A percentile compares a stretch with the other conserved stretches of the same genome.
phyloP scores from a whole-genome alignment of 2,329 filamentous ascomycete genomes.

The Arthrobotrys pseudoclavata region DNA sequence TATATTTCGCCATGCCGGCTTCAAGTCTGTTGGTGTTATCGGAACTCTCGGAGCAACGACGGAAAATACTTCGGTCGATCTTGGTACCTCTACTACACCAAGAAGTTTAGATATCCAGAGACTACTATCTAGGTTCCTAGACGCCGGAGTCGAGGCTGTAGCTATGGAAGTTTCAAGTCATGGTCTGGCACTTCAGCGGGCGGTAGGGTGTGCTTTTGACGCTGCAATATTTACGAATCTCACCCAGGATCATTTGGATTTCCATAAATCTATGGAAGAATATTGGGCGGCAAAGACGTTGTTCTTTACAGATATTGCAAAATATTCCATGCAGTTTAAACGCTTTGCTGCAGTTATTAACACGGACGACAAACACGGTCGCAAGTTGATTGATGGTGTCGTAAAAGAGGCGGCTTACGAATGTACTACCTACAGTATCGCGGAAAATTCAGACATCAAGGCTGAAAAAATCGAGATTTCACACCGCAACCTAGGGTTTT shows the following conservation, averaged over 20 bases:
- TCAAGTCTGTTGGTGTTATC: conserved; percentile 47
- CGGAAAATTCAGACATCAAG: conserved; percentile 9
- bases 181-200: conserved; percentile 38
- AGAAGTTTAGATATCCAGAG: conserved; percentile 34
- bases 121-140: conserved; percentile 28
- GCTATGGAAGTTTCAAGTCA: conserved; percentile 50
- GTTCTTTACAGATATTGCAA: conserved; percentile 38
- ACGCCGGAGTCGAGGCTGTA: conserved; percentile 31
- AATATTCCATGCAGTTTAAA: conserved; percentile 29
- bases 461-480: conserved; percentile 14
- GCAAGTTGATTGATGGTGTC: conserved; percentile 1
- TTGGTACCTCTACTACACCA: conserved; percentile 34
- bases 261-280: conserved; percentile 35
- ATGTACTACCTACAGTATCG: conserved; percentile 22
- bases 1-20: conserved; percentile 23
- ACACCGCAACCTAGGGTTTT: not conserved
- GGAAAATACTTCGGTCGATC: conserved; percentile 18
- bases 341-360: conserved; percentile 39
- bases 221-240: conserved; percentile 43
- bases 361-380: conserved; percentile 29
- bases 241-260: conserved; percentile 50
- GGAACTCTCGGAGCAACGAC: conserved; percentile 44
- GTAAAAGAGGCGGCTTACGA: conserved; percentile 5
- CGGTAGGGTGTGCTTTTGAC: conserved; percentile 46
- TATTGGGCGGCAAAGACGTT: conserved; percentile 42